Percentiles rank a stretch among this genome's conserved stretches.
phyloP scores from a whole-genome alignment of 2,329 filamentous ascomycete species.

The Aspergillus intermedius region DNA sequence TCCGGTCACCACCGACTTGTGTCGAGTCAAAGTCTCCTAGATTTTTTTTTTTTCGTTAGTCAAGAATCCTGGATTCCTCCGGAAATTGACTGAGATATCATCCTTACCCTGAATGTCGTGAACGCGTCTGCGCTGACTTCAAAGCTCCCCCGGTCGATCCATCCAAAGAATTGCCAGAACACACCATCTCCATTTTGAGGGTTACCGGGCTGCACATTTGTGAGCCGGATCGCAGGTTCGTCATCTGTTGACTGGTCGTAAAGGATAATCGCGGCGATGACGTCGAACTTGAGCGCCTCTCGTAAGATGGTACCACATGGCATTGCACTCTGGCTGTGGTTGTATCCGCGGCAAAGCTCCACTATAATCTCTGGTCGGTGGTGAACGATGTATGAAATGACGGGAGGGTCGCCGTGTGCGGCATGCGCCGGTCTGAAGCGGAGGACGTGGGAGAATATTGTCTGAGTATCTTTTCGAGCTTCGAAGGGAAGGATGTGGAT shows the following conservation, averaged over 20 bases:
- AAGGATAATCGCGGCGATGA: constrained; percentile 81
- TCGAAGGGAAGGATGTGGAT: constrained; percentile 89
- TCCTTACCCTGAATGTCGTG: constrained; percentile 80
- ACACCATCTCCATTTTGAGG: constrained; percentile 74
- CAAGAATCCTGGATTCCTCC: neutral
- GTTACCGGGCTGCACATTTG: constrained; percentile 67
- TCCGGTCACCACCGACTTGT: constrained; percentile 82
- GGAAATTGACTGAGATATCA: neutral
- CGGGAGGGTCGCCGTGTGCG: constrained; percentile 68
- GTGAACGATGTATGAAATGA: constrained; percentile 81
- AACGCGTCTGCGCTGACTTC: constrained; percentile 97
- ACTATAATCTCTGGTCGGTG: constrained; percentile 81
- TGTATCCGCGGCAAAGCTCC: constrained; percentile 82
- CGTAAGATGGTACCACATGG: constrained; percentile 83
- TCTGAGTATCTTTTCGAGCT: constrained; percentile 88
- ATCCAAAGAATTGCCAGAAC: constrained; percentile 95
- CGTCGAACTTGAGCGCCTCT: constrained; percentile 85
- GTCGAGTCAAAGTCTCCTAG: constrained; percentile 86
- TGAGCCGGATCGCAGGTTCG: constrained; percentile 68
- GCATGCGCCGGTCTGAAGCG: constrained; percentile 69
- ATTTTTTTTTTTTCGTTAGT: neutral
- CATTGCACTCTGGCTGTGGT: constrained; percentile 82
- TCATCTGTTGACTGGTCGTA: constrained; percentile 79
- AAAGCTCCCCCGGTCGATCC: constrained; percentile 94
- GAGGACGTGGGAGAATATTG: constrained; percentile 91